phyloP scores from a whole-genome alignment of 75 land plant species.

The Sequoia sempervirens region DNA sequence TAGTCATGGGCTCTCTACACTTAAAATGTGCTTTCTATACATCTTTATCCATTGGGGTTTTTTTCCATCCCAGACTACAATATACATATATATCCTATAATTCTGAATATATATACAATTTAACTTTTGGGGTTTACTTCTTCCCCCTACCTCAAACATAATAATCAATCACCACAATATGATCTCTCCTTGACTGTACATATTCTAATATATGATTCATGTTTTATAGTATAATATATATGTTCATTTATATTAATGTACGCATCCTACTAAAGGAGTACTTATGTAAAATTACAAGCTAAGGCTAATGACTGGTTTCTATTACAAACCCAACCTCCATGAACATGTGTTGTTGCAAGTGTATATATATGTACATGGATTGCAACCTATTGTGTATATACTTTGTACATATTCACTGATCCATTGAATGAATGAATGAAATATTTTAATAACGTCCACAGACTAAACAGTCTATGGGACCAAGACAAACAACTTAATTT shows the following conservation, averaged over 20 bases:
- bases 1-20: too few relatives aligned
- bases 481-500: too few relatives aligned
- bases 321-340: too few relatives aligned
- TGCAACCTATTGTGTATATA: neutral
- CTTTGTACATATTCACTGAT: too few relatives aligned
- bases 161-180: too few relatives aligned
- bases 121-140: neutral
- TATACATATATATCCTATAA: neutral
- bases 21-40: too few relatives aligned
- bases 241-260: neutral
- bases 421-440: too few relatives aligned
- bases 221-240: neutral
- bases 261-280: neutral
- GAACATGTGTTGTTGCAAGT: neutral
- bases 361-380: neutral
- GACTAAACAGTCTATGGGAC: too few relatives aligned
- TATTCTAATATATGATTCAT: neutral
- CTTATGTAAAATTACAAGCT: too few relatives aligned
- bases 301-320: too few relatives aligned
- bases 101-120: neutral
- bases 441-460: too few relatives aligned
- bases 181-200: neutral
- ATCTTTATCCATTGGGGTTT: neutral
- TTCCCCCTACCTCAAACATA: neutral
- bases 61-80: neutral